Evolutionary conservation across 108 stramenopile species (phyloP), one percentile per base, ranked within the genome.

Genomic region (Stephanodiscus triporus): DNA sequence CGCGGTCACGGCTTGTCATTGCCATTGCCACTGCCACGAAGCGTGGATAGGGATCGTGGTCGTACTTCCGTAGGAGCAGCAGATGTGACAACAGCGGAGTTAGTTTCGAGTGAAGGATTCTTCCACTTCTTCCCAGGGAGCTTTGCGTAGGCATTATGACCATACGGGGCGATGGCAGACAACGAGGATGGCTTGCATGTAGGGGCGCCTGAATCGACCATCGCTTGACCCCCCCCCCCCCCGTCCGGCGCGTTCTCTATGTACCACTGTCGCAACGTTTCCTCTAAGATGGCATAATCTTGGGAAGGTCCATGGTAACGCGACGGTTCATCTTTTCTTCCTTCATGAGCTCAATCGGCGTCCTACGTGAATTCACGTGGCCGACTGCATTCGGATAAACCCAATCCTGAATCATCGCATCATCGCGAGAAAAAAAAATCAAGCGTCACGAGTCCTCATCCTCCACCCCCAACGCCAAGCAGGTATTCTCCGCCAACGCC

Each of bases 381-480:
- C 32, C 32, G 32, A 34, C 32, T 34, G 5, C 32, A 40, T 40
- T 1, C 11, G 40, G 40, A 9, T 1, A 40, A 2, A 2, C 43
- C 14, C 14, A 14, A 16, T 16, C 43, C 43, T 14, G 11, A 45
- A 14, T 2, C 0, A 45, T 45, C 13, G 14, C 14, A 17, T 45
- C 16, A 11, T 0, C 2, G 2, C 16, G 16, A 16, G 16, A 45
- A 40, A 40, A 40, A 6, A 4, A 36, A 6, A 36, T 36, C 6
- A 6, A 6, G 4, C 36, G 6, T 40, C 40, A 45, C 16, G 43
- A 45, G 43, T 45, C 43, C 56, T 89, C 86, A 50, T 90, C 90
- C 16, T 81, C 80, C 60, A 95, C 86, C 2, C 88, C 90, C 68
- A 95, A 72, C 26, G 94, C 88, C 34, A 55, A 40, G 66, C 87